Conservation (phyloP, 331 rosid genomes). For the Malus hybrid region DNA sequence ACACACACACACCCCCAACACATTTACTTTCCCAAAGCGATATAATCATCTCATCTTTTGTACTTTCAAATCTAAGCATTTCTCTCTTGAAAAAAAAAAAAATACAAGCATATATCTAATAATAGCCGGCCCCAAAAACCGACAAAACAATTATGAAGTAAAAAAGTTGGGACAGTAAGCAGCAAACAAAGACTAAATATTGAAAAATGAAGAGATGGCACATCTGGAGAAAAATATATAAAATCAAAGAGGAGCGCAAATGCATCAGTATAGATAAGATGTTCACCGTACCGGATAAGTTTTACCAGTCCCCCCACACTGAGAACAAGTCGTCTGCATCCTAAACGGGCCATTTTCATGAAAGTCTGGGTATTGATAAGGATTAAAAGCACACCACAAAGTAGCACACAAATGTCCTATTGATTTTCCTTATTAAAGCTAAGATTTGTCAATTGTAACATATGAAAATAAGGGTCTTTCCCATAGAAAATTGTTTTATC, state of each 20-base stretch:
- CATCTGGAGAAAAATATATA: background rate
- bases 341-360: constrained; percentile 83
- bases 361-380: constrained; percentile 63
- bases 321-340: constrained; percentile 74
- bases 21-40: background rate
- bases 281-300: constrained; percentile 62
- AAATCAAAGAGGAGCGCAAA: no score
- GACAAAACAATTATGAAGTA: background rate
- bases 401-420: no score
- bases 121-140: background rate
- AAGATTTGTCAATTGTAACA: no score
- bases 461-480: no score
- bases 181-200: background rate
- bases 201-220: background rate
- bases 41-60: background rate
- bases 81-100: background rate
- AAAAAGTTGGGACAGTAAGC: background rate
- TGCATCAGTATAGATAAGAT: background rate
- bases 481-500: no score
- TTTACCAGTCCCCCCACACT: constrained; percentile 81
- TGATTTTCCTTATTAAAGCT: no score
- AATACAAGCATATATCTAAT: background rate
- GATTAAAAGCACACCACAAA: no score
- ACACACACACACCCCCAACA: background rate
- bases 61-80: background rate